Evolutionary conservation across 1,284 basidiomycete species (phyloP).

Genomic region (Erythrobasidium hasegawianum): DNA sequence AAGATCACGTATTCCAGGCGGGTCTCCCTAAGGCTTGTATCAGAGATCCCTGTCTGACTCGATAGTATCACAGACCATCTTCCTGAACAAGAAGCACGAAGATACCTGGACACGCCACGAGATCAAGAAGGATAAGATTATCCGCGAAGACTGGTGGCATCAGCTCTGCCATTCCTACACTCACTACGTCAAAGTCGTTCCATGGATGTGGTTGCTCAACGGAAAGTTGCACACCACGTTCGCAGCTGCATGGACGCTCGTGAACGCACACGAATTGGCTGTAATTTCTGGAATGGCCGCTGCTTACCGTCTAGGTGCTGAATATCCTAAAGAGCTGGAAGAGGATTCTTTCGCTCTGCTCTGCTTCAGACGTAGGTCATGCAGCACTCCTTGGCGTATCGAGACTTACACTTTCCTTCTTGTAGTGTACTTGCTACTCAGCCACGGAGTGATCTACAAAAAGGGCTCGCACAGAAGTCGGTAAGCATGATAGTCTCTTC

Average conservation of each 20-base stretch:
- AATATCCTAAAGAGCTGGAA: slow-evolving; percentile 51
- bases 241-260: slow-evolving; percentile 49
- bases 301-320: slow-evolving; percentile 59
- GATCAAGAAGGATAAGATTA: slow-evolving; percentile 56
- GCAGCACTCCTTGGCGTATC: background rate
- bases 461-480: slow-evolving; percentile 34
- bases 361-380: slow-evolving; percentile 49
- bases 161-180: slow-evolving; percentile 35
- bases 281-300: slow-evolving; percentile 61
- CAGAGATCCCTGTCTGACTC: too few relatives aligned
- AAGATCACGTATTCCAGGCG: slow-evolving; percentile 58
- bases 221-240: slow-evolving; percentile 55
- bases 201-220: slow-evolving; percentile 63
- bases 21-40: too few relatives aligned
- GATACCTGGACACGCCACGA: slow-evolving; percentile 58
- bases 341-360: slow-evolving; percentile 44
- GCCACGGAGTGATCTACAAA: slow-evolving; percentile 26
- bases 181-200: slow-evolving; percentile 57
- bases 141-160: slow-evolving; percentile 53
- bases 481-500: background rate
- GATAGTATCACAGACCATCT: slow-evolving; percentile 56
- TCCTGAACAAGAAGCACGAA: slow-evolving; percentile 57
- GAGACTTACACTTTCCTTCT: background rate
- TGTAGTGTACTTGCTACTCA: slow-evolving; percentile 32
- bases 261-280: slow-evolving; percentile 58